Evolutionary conservation across 164 flowering plant species (phyloP).

Genomic region (Tetrastigma voinierianum): DNA sequence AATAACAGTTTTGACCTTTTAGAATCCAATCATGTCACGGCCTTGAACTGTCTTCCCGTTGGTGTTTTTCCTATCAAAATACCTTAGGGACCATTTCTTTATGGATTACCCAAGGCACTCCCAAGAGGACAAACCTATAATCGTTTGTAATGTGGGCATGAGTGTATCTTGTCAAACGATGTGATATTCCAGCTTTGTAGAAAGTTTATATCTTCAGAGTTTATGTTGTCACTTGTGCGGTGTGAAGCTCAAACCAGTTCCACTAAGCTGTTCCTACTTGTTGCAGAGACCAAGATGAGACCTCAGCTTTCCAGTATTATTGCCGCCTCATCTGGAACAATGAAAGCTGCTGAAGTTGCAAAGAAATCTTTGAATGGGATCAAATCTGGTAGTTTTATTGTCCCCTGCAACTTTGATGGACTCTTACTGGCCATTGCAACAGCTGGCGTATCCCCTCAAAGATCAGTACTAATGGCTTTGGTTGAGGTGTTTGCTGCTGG

Average conservation of each 20-base stretch:
- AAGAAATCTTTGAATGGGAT: constrained; percentile 70
- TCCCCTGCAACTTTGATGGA: constrained; percentile 90
- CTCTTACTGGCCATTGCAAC: constrained; percentile 62
- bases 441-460: constrained; percentile 89
- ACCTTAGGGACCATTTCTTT: too few species aligned
- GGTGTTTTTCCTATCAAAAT: too few species aligned
- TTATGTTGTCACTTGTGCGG: background rate
- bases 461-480: constrained; percentile 70
- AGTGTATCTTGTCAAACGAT: too few species aligned
- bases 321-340: constrained; percentile 64
- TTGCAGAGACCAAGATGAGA: constrained; percentile 63
- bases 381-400: constrained; percentile 60
- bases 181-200: too few species aligned
- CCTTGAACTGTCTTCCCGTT: too few species aligned
- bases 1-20: too few species aligned
- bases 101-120: too few species aligned
- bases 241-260: background rate
- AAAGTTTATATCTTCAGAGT: background rate
- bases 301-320: constrained; percentile 69
- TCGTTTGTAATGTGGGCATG: too few species aligned
- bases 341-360: constrained; percentile 91
- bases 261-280: background rate
- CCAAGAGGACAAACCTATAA: too few species aligned
- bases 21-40: too few species aligned
- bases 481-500: constrained; percentile 71